Evolutionary conservation across 2,329 filamentous ascomycete species (phyloP), one percentile per base, ranked within the genome.

Genomic region (Cladosporium sp.): DNA sequence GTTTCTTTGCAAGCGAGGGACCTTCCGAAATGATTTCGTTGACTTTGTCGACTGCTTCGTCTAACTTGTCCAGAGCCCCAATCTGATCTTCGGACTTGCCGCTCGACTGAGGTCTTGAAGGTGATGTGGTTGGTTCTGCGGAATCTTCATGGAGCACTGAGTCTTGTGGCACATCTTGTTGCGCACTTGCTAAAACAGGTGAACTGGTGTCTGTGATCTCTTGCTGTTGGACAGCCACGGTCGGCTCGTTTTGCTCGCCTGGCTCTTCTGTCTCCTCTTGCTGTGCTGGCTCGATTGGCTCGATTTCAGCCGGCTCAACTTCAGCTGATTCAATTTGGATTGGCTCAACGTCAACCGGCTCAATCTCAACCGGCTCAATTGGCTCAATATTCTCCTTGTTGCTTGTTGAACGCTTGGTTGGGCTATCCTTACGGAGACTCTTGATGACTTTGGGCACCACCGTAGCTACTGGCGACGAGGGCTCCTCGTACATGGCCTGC

Each of bases 1-100:
- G 25, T 65, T 70, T 37, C 61, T 63, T 65, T 64, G 70, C 40
- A 13, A 64, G 62, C 19, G 66, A 69, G 24, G 69, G 67, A 2
- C 64, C 56, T 3, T 75, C 66, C 68, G 61, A 73, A 66, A 61
- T 59, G 35, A 64, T 58, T 7, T 61, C 52, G 19, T 60, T 61
- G 44, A 81, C 69, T 39, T 77, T 73, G 55, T 81, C 78, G 2
- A 82, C 71, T 7, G 76, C 78, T 56, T 82, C 78, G 57, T 82
- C 78, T 7, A 81, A 71, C 2, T 73, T 75, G 62, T 82, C 80
- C 35, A 81, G 71, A 4, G 78, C 80, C 55, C 77, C 74, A 28
- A 82, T 76, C 2, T 78, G 77, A 58, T 55, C 24, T 22, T 40
- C 44, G n/a, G 24, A n/a, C 24, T 40, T 49, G n/a, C 36, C 34